Percentiles rank a stretch among this genome's conserved stretches.
These are phyloP conservation scores for Chlorophyllum brunneum DNA, from an alignment of 768 basidiomycete species.

Conservation along the genomic window DNA sequence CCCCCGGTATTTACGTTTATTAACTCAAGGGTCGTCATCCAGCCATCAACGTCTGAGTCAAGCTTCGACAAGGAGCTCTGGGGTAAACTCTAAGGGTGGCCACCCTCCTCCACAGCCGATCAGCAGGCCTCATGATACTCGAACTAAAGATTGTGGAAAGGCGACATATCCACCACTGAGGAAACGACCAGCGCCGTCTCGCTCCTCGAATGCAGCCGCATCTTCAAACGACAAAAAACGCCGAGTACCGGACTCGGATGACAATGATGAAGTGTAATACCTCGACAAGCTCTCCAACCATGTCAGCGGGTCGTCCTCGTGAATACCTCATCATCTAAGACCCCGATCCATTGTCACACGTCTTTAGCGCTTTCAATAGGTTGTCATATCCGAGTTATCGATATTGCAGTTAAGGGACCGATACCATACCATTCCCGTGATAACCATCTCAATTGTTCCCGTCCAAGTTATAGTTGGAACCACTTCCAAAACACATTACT, in stretches of 20 bases:
- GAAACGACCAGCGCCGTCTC: not conserved
- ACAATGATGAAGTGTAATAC: not conserved
- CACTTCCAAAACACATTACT: conserved; percentile 3
- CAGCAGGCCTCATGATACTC: too few relatives aligned
- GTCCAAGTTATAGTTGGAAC: too few relatives aligned
- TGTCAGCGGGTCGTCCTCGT: too few relatives aligned
- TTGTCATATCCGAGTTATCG: too few relatives aligned
- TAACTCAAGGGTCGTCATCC: not conserved
- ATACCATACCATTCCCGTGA: too few relatives aligned
- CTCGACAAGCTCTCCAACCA: not conserved
- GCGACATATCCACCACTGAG: not conserved
- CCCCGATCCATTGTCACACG: too few relatives aligned
- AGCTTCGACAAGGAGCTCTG: not conserved
- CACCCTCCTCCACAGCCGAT: too few relatives aligned
- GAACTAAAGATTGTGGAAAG: too few relatives aligned
- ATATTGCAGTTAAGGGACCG: too few relatives aligned
- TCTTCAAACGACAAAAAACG: not conserved
- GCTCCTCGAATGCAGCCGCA: not conserved
- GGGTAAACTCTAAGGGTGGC: not conserved
- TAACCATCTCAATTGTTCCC: too few relatives aligned
- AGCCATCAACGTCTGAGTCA: not conserved
- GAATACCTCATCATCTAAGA: too few relatives aligned
- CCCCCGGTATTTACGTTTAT: not conserved
- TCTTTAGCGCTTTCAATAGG: too few relatives aligned
- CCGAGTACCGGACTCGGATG: not conserved